Percentiles rank a stretch among this genome's conserved stretches.
phyloP scores from a whole-genome alignment of 306 rosid species.

The Trifolium subterraneum region DNA sequence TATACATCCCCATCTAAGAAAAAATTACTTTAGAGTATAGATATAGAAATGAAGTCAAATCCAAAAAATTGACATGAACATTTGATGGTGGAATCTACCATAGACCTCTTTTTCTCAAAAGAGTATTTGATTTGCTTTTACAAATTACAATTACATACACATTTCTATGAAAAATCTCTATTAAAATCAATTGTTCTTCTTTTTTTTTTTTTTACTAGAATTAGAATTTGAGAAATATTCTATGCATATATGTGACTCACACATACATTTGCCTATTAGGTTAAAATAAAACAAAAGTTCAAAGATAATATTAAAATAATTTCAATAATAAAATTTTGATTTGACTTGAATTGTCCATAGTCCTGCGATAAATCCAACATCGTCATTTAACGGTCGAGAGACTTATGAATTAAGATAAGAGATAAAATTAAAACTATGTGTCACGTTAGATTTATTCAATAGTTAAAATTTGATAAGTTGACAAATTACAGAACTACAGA shows the following conservation, averaged over 20 bases:
- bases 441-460: background rate
- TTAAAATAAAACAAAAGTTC: background rate
- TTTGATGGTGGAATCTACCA: conserved; percentile 41
- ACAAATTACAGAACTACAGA: fast-evolving
- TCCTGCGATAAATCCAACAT: background rate
- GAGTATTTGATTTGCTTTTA: conserved; percentile 36
- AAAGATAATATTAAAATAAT: conserved; percentile 3
- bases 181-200: conserved; percentile 11
- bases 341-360: background rate
- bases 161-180: conserved; percentile 38
- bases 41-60: conserved; percentile 28
- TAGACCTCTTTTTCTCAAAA: conserved; percentile 36
- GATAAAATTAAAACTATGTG: background rate
- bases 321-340: background rate
- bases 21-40: conserved; percentile 11
- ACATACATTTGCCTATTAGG: background rate
- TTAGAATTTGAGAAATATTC: conserved; percentile 30
- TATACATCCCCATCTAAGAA: conserved; percentile 32
- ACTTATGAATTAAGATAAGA: too few relatives aligned
- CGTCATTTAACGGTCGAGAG: background rate
- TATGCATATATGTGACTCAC: conserved; percentile 12
- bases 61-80: conserved; percentile 51
- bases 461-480: background rate
- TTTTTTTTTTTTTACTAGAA: background rate
- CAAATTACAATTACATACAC: conserved; percentile 35